A percentile compares a stretch with the other conserved stretches of the same genome.
These are phyloP conservation scores for Saksenaea vasiformis DNA, from an alignment of 371 early-diverging fungal species.

Conservation along the genomic window DNA sequence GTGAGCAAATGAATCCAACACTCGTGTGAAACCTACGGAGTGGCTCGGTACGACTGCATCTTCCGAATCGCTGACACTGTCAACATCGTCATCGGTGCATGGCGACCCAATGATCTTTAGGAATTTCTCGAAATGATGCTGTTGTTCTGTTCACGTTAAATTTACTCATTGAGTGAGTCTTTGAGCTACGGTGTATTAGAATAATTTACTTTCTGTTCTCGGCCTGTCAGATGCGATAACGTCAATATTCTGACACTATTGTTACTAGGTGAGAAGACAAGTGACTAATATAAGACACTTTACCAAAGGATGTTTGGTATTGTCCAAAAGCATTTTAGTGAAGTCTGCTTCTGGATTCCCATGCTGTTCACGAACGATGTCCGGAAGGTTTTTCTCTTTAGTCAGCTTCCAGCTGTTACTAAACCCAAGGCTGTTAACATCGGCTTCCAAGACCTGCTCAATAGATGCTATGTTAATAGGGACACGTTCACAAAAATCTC, in stretches of 20 bases:
- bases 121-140: constrained; percentile 12
- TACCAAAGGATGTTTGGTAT: constrained; percentile 25
- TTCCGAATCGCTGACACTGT: neutral
- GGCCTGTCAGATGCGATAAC: constrained; percentile 28
- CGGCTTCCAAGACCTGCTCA: constrained; percentile 15
- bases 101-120: constrained; percentile 15
- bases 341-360: neutral
- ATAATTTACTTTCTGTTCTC: neutral
- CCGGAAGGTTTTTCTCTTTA: constrained; percentile 19
- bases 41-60: neutral
- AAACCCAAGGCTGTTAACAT: constrained; percentile 21
- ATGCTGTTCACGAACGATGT: neutral
- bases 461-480: neutral
- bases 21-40: neutral
- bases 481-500: neutral
- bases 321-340: constrained; percentile 1
- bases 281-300: neutral
- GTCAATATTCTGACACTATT: constrained; percentile 45
- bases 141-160: neutral
- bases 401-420: constrained; percentile 27
- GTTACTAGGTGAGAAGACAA: neutral
- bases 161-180: neutral
- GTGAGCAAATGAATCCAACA: neutral
- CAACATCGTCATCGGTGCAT: constrained; percentile 5
- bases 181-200: neutral